These are phyloP conservation scores for Solanum rostratum DNA, from an alignment of 257 asterid genomes.

Conservation along the genomic window DNA sequence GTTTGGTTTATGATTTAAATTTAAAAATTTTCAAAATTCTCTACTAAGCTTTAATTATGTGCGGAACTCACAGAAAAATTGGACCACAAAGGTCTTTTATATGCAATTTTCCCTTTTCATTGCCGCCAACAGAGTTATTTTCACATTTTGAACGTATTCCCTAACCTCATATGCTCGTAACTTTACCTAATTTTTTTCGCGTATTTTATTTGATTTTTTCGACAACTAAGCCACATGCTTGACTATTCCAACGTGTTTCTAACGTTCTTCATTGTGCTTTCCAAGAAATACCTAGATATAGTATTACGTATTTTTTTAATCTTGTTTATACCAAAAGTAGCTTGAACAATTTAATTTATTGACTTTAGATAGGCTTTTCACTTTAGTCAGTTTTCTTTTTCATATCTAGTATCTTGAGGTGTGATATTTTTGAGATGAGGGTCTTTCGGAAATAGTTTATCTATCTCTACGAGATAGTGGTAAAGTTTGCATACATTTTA, in stretches of 20 bases:
- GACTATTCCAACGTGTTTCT: background rate
- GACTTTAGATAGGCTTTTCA: background rate
- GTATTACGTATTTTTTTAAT: background rate
- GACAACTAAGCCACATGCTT: background rate
- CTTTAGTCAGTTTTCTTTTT: no score
- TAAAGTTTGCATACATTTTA: no score
- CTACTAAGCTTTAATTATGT: background rate
- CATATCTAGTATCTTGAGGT: no score
- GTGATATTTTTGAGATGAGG: no score
- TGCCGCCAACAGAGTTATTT: fast-evolving
- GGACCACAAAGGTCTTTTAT: background rate
- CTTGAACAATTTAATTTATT: background rate
- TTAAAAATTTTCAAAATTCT: background rate
- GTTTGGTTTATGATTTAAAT: background rate
- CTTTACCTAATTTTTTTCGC: no score
- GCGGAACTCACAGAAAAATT: fast-evolving
- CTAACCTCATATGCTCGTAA: background rate
- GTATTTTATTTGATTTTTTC: background rate
- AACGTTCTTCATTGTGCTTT: background rate
- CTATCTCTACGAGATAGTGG: no score
- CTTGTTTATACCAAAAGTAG: background rate
- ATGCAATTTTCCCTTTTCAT: background rate
- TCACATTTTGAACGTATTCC: fast-evolving
- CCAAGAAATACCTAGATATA: background rate
- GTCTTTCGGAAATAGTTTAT: no score